These are phyloP conservation scores for Tylopilus orsonianus DNA, from an alignment of 1,284 basidiomycete genomes.

Conservation along the genomic window DNA sequence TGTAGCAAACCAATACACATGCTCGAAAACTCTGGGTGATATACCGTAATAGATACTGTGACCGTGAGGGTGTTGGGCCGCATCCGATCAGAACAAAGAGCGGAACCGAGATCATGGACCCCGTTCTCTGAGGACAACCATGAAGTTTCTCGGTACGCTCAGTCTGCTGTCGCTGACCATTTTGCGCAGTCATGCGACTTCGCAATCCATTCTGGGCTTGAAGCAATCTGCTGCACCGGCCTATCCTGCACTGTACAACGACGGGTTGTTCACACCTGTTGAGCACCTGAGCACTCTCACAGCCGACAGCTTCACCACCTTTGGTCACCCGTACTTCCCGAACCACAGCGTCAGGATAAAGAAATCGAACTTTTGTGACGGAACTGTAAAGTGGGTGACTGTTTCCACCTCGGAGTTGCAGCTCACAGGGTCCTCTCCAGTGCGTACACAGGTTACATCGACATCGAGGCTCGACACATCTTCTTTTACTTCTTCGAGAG, in stretches of 20 bases:
- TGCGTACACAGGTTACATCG: constrained; percentile 65
- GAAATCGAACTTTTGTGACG: constrained; percentile 36
- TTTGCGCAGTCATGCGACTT: constrained; percentile 13
- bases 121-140: neutral
- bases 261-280: constrained; percentile 29
- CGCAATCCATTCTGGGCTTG: constrained; percentile 19
- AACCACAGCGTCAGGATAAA: constrained; percentile 55
- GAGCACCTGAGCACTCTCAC: constrained; percentile 41
- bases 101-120: too few species aligned
- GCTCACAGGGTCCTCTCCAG: constrained; percentile 35
- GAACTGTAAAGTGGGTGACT: constrained; percentile 33
- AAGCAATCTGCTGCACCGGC: neutral
- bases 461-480: constrained; percentile 63
- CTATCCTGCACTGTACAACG: constrained; percentile 19
- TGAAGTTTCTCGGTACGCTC: constrained; percentile 15
- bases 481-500: constrained; percentile 86
- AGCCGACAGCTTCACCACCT: constrained; percentile 43
- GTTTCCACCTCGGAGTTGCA: too few species aligned
- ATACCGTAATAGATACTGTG: too few species aligned
- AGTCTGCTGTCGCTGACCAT: constrained; percentile 18
- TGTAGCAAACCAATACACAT: neutral
- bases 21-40: too few species aligned
- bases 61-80: too few species aligned
- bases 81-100: constrained; percentile 10
- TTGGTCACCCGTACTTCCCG: constrained; percentile 55